Evolutionary conservation across 805 yeast species (phyloP).

Genomic region (Lachancea mirantina): DNA sequence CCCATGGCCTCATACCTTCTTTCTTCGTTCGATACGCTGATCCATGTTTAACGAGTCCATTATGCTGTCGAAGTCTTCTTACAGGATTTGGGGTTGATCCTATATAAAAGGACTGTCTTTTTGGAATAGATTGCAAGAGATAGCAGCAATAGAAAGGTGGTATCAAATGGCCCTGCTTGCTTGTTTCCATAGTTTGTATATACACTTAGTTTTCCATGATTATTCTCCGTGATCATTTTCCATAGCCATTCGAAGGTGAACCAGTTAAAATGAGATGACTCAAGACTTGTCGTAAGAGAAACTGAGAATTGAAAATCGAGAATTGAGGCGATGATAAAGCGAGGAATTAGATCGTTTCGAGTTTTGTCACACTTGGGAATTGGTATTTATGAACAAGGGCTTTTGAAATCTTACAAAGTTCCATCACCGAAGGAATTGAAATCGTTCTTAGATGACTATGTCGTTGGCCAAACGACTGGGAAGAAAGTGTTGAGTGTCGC

Average conservation of each 20-base stretch:
- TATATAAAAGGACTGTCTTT: slow-evolving; percentile 56
- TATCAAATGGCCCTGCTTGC: slow-evolving; percentile 9
- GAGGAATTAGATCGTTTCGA: too few species aligned
- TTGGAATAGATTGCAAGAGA: slow-evolving; percentile 52
- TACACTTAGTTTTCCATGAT: too few species aligned
- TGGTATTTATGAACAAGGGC: too few species aligned
- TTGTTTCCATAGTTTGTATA: too few species aligned
- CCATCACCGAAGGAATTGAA: slow-evolving; percentile 45
- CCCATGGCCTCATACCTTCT: slow-evolving; percentile 65
- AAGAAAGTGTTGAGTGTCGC: slow-evolving; percentile 56
- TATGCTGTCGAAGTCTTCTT: slow-evolving; percentile 67
- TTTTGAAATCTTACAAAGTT: slow-evolving; percentile 21
- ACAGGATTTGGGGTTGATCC: slow-evolving; percentile 80
- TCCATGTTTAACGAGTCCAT: slow-evolving; percentile 54
- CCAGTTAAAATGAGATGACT: too few species aligned
- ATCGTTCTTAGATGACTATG: slow-evolving; percentile 41
- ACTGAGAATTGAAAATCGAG: too few species aligned
- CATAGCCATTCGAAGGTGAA: too few species aligned
- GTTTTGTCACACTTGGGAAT: too few species aligned
- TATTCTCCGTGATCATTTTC: too few species aligned
- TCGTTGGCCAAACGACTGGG: slow-evolving; percentile 50
- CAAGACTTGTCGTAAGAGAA: too few species aligned
- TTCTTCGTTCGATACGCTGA: slow-evolving; percentile 66
- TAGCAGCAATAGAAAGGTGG: slow-evolving; percentile 61
- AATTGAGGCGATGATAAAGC: too few species aligned